Base-by-base conservation (phyloP, 148 eudicot genomes). In the Rhododendron kiyosumense region DNA sequence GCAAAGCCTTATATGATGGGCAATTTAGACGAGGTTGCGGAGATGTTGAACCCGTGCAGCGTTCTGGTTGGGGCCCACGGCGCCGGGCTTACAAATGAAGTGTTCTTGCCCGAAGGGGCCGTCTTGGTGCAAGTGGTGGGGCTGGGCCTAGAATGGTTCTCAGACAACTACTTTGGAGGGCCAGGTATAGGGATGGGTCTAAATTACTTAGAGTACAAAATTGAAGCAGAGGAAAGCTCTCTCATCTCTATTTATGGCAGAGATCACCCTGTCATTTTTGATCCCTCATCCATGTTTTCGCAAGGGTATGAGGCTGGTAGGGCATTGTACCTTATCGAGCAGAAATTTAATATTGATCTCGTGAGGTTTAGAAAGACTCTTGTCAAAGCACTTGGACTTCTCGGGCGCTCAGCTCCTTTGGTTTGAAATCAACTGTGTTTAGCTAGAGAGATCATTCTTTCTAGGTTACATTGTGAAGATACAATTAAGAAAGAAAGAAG, bases 31-130 rank as follows among this genome's bases (percentile, higher is more conserved):
- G 45, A 54, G 20, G 90, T 94, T 75, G 85, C 91, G 0, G 36
- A 71, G 24, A 38, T 89, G 73, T 87, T 94, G 22, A 92, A 85
- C 77, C 85, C 90, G 17, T 89, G 91, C 67, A 92, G 91, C 77
- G 92, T 94, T 0, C 77, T 93, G 36, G 87, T 94, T 28, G 94
- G 91, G 26, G 91, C 89, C 34, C 94, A 93, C 61, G 96, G 96
- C 2, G 96, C 95, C 22, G 95, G 94, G 32, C 83, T 94, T 0
- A 87, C 92, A 18, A 91, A 94, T 69, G 87, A 84, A 17, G 9
- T 94, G 81, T 93, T 94, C 90, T 79, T 94, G 87, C 88, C 91
- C 0, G 71, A 75, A 17, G 94, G 96, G 28, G 92, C 92, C 0
- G 90, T 92, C 5, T 45, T 92, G 88, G 86, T 93, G 69, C 96